phyloP scores from a whole-genome alignment of 2,329 filamentous ascomycete genomes.

The Pleomassaria siparia region DNA sequence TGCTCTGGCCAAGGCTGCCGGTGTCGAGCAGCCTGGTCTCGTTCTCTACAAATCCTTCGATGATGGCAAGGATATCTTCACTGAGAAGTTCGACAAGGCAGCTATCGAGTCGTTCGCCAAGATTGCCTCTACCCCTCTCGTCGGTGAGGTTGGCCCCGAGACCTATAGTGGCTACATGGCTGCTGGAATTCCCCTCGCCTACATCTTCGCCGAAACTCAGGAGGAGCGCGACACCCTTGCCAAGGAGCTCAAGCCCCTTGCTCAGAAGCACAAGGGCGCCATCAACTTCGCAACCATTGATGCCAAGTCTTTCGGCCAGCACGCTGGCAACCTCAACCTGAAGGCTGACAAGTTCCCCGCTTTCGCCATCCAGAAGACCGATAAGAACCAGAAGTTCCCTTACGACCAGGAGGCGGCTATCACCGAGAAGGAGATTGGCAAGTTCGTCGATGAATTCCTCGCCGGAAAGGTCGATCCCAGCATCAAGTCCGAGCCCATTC shows the following conservation, averaged over 20 bases:
- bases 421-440: conserved; percentile 69
- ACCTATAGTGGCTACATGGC: conserved; percentile 96
- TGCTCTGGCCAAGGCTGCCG: conserved; percentile 83
- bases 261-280: conserved; percentile 87
- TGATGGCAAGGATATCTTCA: conserved; percentile 86
- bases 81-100: conserved; percentile 78
- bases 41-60: conserved; percentile 98
- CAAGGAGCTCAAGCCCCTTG: conserved; percentile 78
- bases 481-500: conserved; percentile 97
- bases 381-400: conserved; percentile 97
- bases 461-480: conserved; percentile 89
- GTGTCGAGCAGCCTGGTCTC: conserved; percentile 80
- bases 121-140: conserved; percentile 80
- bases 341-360: conserved; percentile 93
- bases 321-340: conserved; percentile 96
- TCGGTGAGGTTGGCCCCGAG: conserved; percentile 95
- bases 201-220: conserved; percentile 91
- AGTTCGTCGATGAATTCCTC: conserved; percentile 83
- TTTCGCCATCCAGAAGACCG: conserved; percentile 94
- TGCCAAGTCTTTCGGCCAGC: conserved; percentile 88
- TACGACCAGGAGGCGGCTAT: conserved; percentile 83
- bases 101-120: conserved; percentile 82
- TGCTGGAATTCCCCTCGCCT: conserved; percentile 86
- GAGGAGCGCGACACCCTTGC: conserved; percentile 85
- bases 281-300: conserved; percentile 99